phyloP scores from a whole-genome alignment of 2,329 filamentous ascomycete genomes.

The Penicillium sp. region DNA sequence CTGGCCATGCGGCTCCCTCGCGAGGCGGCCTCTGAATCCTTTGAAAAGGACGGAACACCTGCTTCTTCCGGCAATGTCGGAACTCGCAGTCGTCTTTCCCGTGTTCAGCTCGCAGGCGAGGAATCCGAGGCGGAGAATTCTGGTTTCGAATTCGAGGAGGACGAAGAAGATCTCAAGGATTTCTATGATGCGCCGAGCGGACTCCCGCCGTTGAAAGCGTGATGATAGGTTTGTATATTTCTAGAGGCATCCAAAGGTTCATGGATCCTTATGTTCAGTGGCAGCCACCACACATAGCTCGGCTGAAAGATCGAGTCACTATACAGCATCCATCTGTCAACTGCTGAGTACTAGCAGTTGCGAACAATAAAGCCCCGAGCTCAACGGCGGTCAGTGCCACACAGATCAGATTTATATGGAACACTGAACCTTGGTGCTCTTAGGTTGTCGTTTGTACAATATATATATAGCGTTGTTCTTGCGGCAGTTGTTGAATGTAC shows the following conservation, averaged over 20 bases:
- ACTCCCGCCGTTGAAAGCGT: slow-evolving; percentile 30
- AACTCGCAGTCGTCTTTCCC: slow-evolving; percentile 25
- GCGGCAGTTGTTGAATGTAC: not conserved
- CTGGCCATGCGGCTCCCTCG: slow-evolving; percentile 56
- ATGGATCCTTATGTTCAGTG: no score
- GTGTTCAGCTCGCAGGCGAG: slow-evolving; percentile 22
- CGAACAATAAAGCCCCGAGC: not conserved
- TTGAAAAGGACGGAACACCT: slow-evolving; percentile 28
- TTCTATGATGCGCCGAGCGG: slow-evolving; percentile 41
- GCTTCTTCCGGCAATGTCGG: slow-evolving; percentile 10
- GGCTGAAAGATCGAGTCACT: not conserved
- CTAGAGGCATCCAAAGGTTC: not conserved
- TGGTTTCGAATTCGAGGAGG: slow-evolving; percentile 21
- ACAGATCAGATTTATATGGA: not conserved
- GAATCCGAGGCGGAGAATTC: slow-evolving; percentile 27
- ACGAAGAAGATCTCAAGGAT: slow-evolving; percentile 38
- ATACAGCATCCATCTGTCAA: not conserved
- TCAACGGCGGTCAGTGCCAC: not conserved
- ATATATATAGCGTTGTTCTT: not conserved
- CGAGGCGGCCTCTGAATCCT: slow-evolving; percentile 33
- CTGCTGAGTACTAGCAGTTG: no score
- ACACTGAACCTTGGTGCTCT: not conserved
- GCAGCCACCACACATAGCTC: not conserved
- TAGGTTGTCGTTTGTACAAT: not conserved
- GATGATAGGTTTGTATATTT: not conserved